Evolutionary conservation across 257 asterid genomes (phyloP), one percentile per base, ranked within the genome.

Genomic region (Lycium ferocissimum): DNA sequence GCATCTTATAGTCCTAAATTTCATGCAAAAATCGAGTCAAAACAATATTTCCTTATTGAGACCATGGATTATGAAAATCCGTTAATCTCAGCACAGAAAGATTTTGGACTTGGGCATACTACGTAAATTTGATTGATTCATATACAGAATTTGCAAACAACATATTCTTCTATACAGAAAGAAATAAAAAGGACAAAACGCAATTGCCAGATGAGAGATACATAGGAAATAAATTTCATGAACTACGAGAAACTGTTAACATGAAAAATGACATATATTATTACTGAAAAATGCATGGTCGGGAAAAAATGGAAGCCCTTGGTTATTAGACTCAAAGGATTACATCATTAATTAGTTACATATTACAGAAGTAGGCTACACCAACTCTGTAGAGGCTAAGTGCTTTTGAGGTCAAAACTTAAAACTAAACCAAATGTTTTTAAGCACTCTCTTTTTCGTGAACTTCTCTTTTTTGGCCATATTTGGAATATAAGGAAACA

Each of bases 1-100:
- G 99, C 83, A 95, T 93, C 88, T 92, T 95, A 82, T 93, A 96
- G 88, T 96, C 99, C 99, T 96, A 57, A n/a, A 80, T 63, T 63
- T 82, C 84, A 66, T 82, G 58, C 47, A 80, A 66, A 17, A 17
- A 49, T 73, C 80, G 72, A 70, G 67, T 73, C 1, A 47, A 47
- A 73, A 73, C 37, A 47, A 47, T 49, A 72, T 73, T 73, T 73
- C 40, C 43, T 56, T 11, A 47, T 33, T 59, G 45, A 73, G 11
- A 73, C 80, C 59, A 45, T 73, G 61, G 43, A 12, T 45, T 73
- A 47, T 20, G 61, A 20, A 33, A 67, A 37, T 11, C 59, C 2
- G 5, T 20, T n/a, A 73, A 73, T 73, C 61, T 73, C 80, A 47
- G 80, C 18, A 73, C 58, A 12, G 20, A 20, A 10, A 3, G 2